Percentiles rank a stretch among this genome's conserved stretches.
Conservation (phyloP, 1,284 basidiomycete species). For the Ustilago curta region DNA sequence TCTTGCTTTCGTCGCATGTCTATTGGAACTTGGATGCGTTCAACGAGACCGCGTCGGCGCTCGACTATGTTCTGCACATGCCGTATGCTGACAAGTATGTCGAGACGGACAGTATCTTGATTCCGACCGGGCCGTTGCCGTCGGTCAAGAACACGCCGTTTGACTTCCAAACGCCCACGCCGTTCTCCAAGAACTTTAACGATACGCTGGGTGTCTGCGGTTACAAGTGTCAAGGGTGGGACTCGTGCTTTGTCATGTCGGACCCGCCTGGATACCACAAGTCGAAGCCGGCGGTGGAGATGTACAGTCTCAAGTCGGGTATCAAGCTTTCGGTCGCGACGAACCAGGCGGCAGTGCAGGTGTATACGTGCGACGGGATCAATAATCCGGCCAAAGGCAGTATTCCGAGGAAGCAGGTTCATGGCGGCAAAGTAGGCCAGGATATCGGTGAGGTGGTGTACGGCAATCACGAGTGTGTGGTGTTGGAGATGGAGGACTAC, state of each 20-base stretch:
- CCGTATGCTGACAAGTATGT: conserved; percentile 59
- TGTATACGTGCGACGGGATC: conserved; percentile 60
- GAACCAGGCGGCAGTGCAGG: conserved; percentile 58
- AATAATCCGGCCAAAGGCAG: conserved; percentile 47
- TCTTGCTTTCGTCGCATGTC: conserved; percentile 65
- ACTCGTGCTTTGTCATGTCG: conserved; percentile 60
- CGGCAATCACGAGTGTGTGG: conserved; percentile 59
- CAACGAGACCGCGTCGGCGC: conserved; percentile 37
- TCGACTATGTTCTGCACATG: conserved; percentile 60
- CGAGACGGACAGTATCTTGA: conserved; percentile 52
- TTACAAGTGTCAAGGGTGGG: conserved; percentile 59
- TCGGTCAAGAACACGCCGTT: conserved; percentile 48
- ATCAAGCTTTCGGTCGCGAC: conserved; percentile 57
- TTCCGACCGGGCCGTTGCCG: conserved; percentile 57
- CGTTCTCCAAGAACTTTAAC: conserved; percentile 55
- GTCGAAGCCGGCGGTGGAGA: conserved; percentile 46
- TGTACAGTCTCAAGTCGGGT: conserved; percentile 54
- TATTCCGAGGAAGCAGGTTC: conserved; percentile 60
- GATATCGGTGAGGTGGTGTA: conserved; percentile 49
- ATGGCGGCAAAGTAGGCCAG: conserved; percentile 59
- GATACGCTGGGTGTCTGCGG: conserved; percentile 58
- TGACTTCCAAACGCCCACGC: conserved; percentile 52
- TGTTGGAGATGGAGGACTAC: conserved; percentile 62
- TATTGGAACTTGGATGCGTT: conserved; percentile 67
- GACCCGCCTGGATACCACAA: conserved; percentile 52